Base-by-base conservation (phyloP, 208 protist genomes). In the Herpetomonas tarakana region DNA sequence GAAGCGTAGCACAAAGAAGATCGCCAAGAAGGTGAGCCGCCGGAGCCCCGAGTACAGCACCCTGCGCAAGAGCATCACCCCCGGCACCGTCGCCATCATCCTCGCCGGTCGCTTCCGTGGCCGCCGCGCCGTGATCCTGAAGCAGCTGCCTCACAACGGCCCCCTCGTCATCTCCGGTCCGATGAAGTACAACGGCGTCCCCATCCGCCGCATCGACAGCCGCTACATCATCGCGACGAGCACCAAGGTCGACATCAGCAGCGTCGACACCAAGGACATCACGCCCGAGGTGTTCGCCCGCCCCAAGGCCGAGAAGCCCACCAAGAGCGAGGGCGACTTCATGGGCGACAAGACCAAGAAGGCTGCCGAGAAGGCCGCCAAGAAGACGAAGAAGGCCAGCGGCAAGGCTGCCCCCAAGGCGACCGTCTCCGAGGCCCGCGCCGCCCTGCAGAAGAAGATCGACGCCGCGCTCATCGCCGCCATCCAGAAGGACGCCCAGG, bases 211-310 rank as follows among this genome's bases (percentile, higher is more conserved):
- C 67, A 94, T 99, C 58, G 84, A 99, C 83, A 97, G 97, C 68
- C 83, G 90, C 59, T 99, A 98, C 79, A 86, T 99, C 65, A 98
- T 99, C 59, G 97, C 97, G 56, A 99, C 98, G 38, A 98, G 89
- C 65, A 99, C 98, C 50, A 98, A 97, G 75, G 74, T 99, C n/a
- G 94, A 99, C 58, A 62, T 99, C 38, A 80, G 73, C 35, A 35
- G 41, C 51, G 83, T 98, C 27, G 83, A 98, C 64, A 77, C 92
- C 31, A 71, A 56, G 29, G 56, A 41, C 56, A 88, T 92, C 76
- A 92, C 78, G 47, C 53, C 74, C 3, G 81, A 88, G 56, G 30
- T 84, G 41, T 92, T 92, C 67, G 59, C 64, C 30, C 85, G 81
- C 69, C 62, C 74, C 46, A 88, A 88, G 81, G 67, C 69, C 25